Percentiles rank a stretch among this genome's conserved stretches.
These are phyloP conservation scores for Candida andamanensis DNA, from an alignment of 805 yeast species.

Conservation along the genomic window DNA sequence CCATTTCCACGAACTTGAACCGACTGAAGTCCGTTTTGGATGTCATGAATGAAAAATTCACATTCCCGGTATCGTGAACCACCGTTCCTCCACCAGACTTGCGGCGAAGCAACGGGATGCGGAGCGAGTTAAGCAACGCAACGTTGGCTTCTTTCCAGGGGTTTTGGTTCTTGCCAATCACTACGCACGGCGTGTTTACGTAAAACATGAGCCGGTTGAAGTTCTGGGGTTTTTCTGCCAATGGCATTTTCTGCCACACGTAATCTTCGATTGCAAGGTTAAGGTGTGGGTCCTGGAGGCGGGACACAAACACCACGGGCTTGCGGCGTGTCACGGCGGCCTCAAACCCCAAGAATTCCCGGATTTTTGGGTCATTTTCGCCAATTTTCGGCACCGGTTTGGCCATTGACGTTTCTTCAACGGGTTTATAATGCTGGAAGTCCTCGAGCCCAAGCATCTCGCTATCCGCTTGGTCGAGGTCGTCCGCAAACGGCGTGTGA, in stretches of 20 bases:
- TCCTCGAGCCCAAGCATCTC: constrained; percentile 35
- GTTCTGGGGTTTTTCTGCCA: constrained; percentile 15
- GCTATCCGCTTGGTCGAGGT: constrained; percentile 25
- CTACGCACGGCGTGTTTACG: constrained; percentile 78
- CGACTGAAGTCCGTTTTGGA: constrained; percentile 62
- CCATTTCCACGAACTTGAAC: constrained; percentile 44
- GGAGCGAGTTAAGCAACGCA: constrained; percentile 41
- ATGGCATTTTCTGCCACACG: constrained; percentile 62
- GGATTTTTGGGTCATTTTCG: not conserved
- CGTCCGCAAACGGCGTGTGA: constrained; percentile 35
- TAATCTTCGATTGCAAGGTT: constrained; percentile 83
- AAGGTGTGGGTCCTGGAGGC: constrained; percentile 57
- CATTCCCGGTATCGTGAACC: constrained; percentile 87
- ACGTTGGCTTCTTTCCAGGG: constrained; percentile 86
- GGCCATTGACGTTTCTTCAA: constrained; percentile 18
- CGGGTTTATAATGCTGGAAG: constrained; percentile 33
- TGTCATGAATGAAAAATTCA: constrained; percentile 78
- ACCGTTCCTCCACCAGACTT: constrained; percentile 96
- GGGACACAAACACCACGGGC: constrained; percentile 58
- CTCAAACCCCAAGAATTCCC: constrained; percentile 1
- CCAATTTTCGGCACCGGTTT: constrained; percentile 1
- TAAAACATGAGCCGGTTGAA: constrained; percentile 65
- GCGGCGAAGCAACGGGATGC: constrained; percentile 70
- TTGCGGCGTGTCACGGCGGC: constrained; percentile 12
- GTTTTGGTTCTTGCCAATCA: constrained; percentile 92